Conservation (phyloP, 257 asterid genomes). For the Forsythia viridissima region DNA sequence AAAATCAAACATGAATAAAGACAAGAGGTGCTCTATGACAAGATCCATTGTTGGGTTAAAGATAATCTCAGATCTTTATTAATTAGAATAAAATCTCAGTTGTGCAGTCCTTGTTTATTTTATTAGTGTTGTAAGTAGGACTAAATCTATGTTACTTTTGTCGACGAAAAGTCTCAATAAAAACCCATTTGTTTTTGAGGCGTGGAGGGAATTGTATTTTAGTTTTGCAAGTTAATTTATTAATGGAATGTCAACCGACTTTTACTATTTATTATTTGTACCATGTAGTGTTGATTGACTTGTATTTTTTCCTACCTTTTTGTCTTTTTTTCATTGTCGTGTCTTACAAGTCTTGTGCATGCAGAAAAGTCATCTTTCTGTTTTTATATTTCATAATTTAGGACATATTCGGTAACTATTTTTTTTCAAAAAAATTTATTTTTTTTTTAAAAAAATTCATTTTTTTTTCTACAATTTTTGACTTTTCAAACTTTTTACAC, state of each 20-base stretch:
- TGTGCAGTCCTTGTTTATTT: slow-evolving; percentile 17
- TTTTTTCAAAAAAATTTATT: no score
- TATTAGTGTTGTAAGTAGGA: neutral
- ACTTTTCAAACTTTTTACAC: no score
- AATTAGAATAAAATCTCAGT: neutral
- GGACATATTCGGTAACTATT: no score
- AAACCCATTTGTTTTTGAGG: neutral
- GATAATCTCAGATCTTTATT: neutral
- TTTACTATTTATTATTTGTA: neutral
- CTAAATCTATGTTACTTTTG: slow-evolving; percentile 6
- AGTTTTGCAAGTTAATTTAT: neutral
- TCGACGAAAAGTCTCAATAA: slow-evolving; percentile 9
- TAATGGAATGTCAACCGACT: slow-evolving; percentile 15
- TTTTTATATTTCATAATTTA: neutral
- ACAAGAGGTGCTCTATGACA: slow-evolving; percentile 9
- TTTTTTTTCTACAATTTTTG: no score
- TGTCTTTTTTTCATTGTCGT: slow-evolving; percentile 23
- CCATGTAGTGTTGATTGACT: neutral
- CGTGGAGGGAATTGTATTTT: slow-evolving; percentile 6
- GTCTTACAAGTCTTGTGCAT: neutral
- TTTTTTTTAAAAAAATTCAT: no score
- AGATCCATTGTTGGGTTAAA: slow-evolving; percentile 14
- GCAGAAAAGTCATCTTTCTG: neutral
- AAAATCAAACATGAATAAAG: neutral
- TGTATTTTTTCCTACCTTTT: slow-evolving; percentile 19